Base-by-base conservation (phyloP, 257 asterid genomes). In the Scutellaria minor region DNA sequence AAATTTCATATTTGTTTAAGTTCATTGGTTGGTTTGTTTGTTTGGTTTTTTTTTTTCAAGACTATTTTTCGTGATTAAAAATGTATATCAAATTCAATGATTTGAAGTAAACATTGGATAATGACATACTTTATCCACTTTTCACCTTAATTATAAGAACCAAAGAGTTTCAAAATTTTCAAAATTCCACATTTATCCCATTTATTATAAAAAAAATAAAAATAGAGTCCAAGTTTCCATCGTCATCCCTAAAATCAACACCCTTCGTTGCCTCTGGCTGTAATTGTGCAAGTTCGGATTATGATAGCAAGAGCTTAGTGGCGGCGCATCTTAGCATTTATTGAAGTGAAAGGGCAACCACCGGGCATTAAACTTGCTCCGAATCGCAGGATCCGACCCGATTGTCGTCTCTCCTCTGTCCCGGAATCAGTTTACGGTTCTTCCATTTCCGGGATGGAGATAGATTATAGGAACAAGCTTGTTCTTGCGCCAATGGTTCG, bases 401-500 rank as follows among this genome's bases (percentile, higher is more conserved):
- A 5, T 65, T 58, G 35, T 39, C 48, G 7, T 44, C 63, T n/a
- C 8, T 72, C 59, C 37, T 51, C 27, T 55, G 13, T 71, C 18
- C 60, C 35, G 66, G 44, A 66, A 67, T 35, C 55, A 15, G 42
- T 58, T 12, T 8, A 59, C 58, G 13, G n/a, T 67, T 66, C 46
- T 51, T 59, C 75, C 50, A 45, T 46, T 13, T 18, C 41, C 42
- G 14, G 67, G 8, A 80, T 79, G 84, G 80, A 51, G 77, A 85
- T 91, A 66, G 94, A 89, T 64, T 91, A 88, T 74, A 78, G 87
- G 75, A 79, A 86, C 85, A 94, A 94, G 87, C 94, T 79, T 18
- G 87, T 91, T 45, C 88, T 94, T 79, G 98, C 97, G 20, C 98
- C 96, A 3, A 94, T 91, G 98, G 98, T 91, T 74, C 87, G 97